Evolutionary conservation across 2,329 filamentous ascomycete genomes (phyloP).

Genomic region (Leptoxyphium fumago): DNA sequence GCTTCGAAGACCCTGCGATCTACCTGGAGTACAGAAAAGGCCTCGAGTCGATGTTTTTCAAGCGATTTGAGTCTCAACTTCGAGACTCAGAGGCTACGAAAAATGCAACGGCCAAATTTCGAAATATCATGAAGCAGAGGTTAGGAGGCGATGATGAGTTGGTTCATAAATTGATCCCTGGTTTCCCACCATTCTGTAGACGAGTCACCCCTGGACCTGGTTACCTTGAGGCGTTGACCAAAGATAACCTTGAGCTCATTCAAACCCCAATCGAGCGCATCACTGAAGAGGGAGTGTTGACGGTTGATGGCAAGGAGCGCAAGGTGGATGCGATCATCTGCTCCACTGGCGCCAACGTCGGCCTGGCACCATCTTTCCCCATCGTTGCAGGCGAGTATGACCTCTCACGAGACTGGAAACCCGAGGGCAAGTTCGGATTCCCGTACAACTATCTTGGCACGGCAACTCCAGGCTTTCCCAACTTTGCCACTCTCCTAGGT

Average conservation of each 20-base stretch:
- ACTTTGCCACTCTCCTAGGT: constrained; percentile 28
- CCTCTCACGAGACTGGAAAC: constrained; percentile 11
- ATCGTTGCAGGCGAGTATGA: constrained; percentile 18
- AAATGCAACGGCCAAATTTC: constrained; percentile 23
- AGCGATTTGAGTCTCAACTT: constrained; percentile 27
- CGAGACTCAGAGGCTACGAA: constrained; percentile 25
- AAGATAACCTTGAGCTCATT: constrained; percentile 32
- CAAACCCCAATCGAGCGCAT: constrained; percentile 26
- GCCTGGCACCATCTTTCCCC: constrained; percentile 25
- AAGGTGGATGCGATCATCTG: constrained; percentile 30
- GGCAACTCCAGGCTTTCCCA: constrained; percentile 19
- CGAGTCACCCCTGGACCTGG: constrained; percentile 37
- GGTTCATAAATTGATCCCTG: constrained; percentile 26
- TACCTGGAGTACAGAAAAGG: constrained; percentile 38
- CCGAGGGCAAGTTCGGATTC: constrained; percentile 20
- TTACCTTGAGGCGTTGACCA: constrained; percentile 35
- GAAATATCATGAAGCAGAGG: constrained; percentile 26
- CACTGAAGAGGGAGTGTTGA: constrained; percentile 24
- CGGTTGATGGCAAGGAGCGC: constrained; percentile 24
- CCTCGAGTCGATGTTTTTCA: constrained; percentile 44
- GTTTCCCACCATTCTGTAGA: constrained; percentile 32
- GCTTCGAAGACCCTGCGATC: constrained; percentile 43
- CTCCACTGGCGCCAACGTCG: constrained; percentile 30
- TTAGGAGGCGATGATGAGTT: constrained; percentile 25
- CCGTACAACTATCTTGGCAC: constrained; percentile 15